These are phyloP conservation scores for Cyanophora paradoxa DNA, from an alignment of 78 protist species.

Conservation along the genomic window DNA sequence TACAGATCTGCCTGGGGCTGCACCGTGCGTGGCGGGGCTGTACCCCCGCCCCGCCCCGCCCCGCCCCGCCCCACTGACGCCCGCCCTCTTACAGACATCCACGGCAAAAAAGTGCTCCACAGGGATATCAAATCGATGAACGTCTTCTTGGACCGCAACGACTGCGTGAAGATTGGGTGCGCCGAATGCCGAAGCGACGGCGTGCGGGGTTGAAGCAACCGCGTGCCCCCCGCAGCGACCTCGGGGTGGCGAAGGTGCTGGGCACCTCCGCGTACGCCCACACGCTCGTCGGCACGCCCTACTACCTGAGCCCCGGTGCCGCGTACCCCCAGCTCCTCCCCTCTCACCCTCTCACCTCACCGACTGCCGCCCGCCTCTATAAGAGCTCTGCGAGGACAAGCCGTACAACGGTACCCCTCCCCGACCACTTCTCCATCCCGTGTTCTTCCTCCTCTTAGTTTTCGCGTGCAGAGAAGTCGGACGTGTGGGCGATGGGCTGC, in stretches of 20 bases:
- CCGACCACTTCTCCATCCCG: too few species aligned
- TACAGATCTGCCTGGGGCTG: constrained; percentile 20
- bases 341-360: too few species aligned
- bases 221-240: background rate
- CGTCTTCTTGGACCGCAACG: constrained; percentile 25
- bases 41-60: background rate
- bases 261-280: background rate
- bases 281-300: constrained; percentile 18
- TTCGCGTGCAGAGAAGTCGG: constrained; percentile 20
- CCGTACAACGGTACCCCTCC: too few species aligned
- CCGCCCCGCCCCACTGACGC: too few species aligned
- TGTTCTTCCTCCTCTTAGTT: too few species aligned
- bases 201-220: background rate
- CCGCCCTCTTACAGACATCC: constrained; percentile 26
- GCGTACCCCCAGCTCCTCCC: too few species aligned
- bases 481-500: constrained; percentile 37
- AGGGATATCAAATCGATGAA: constrained; percentile 55
- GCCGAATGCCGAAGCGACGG: background rate
- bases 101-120: constrained; percentile 21
- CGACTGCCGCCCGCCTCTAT: too few species aligned
- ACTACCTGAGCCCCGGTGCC: too few species aligned
- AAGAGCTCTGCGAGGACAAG: too few species aligned
- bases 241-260: constrained; percentile 7
- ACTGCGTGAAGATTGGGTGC: background rate
- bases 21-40: too few species aligned